Conservation (phyloP, 202 grass and related monocot genomes). For the Eragrostis tef region DNA sequence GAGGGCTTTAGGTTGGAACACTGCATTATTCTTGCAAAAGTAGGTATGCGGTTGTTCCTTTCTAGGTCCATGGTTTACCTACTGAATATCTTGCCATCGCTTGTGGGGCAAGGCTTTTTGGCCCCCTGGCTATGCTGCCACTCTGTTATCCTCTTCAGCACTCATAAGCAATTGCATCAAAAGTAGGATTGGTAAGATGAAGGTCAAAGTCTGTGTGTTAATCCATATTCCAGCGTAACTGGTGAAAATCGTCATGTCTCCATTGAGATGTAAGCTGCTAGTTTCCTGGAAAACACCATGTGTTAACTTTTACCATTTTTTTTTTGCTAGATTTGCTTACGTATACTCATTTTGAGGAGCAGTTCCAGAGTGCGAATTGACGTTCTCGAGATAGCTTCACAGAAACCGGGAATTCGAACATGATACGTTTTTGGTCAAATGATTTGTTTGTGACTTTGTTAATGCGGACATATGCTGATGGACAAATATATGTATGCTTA, state of each 20-base stretch:
- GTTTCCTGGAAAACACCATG: background rate
- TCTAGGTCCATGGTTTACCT: conserved; percentile 87
- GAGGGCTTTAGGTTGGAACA: conserved; percentile 62
- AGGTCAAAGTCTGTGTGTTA: background rate
- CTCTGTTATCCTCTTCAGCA: conserved; percentile 29
- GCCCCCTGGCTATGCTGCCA: conserved; percentile 13
- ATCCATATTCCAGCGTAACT: conserved; percentile 7
- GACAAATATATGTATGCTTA: background rate
- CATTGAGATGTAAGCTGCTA: background rate
- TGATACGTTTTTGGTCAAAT: conserved; percentile 28
- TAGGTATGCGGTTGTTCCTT: conserved; percentile 80
- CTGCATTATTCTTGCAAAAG: conserved; percentile 49
- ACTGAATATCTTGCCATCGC: conserved; percentile 70
- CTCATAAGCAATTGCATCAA: conserved; percentile 8
- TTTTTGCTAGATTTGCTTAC: conserved; percentile 7
- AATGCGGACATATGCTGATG: background rate
- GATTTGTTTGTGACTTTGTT: conserved; percentile 34
- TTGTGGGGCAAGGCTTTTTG: conserved; percentile 64
- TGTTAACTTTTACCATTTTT: background rate
- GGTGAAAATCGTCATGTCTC: background rate
- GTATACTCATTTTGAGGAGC: conserved; percentile 16
- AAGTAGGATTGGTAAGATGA: background rate
- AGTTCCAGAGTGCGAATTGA: conserved; percentile 13
- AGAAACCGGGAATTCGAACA: background rate
- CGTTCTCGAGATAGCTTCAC: background rate